Evolutionary conservation across 352 stramenopile species (phyloP).

Genomic region (Phytophthora cactorum): DNA sequence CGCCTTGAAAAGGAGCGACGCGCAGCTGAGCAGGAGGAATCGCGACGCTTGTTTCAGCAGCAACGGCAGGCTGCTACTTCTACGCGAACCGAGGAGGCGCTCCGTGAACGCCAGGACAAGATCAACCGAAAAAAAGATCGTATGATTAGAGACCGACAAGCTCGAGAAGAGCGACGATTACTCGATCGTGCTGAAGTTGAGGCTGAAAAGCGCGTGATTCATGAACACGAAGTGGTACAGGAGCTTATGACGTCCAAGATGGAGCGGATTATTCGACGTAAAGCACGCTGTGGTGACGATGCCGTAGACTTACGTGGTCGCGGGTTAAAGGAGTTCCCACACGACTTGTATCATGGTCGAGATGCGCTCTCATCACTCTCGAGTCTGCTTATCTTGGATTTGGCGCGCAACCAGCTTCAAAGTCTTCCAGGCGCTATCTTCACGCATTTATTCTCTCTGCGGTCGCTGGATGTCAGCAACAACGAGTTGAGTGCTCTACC

Average conservation of each 20-base stretch:
- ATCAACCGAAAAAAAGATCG: slow-evolving; percentile 64
- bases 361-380: slow-evolving; percentile 60
- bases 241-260: slow-evolving; percentile 65
- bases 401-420: slow-evolving; percentile 60
- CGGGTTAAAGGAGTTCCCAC: slow-evolving; percentile 47
- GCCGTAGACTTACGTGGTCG: slow-evolving; percentile 47
- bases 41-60: slow-evolving; percentile 47
- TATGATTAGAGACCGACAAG: slow-evolving; percentile 63
- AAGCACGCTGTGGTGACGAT: slow-evolving; percentile 62
- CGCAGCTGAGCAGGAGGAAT: slow-evolving; percentile 52
- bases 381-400: slow-evolving; percentile 69
- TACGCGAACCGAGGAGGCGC: slow-evolving; percentile 62
- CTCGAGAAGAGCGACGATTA: slow-evolving; percentile 59
- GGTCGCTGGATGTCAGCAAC: slow-evolving; percentile 59
- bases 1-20: slow-evolving; percentile 52
- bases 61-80: slow-evolving; percentile 58
- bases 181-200: slow-evolving; percentile 47
- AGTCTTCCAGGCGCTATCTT: slow-evolving; percentile 55
- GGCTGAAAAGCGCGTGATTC: slow-evolving; percentile 43
- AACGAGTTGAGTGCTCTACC: slow-evolving; percentile 61
- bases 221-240: slow-evolving; percentile 58
- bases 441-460: slow-evolving; percentile 62
- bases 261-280: slow-evolving; percentile 53
- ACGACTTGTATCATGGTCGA: slow-evolving; percentile 53
- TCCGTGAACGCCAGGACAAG: slow-evolving; percentile 72